Percentiles rank a stretch among this genome's conserved stretches.
phyloP scores from a whole-genome alignment of 2,329 filamentous ascomycete genomes.

The Monilinia fructigena region DNA sequence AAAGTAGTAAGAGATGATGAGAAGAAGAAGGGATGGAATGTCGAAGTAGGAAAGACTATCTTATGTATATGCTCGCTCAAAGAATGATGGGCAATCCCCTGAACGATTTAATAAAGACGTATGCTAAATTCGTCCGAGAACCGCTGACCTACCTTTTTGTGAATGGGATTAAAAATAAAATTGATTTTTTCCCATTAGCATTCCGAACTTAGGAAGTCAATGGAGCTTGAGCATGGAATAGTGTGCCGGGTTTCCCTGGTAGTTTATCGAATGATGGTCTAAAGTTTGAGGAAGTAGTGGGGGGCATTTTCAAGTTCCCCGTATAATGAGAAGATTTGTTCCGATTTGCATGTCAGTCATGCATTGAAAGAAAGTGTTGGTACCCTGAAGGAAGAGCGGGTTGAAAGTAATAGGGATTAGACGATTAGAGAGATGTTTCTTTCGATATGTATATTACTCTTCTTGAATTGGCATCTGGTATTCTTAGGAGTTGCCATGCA shows the following conservation, averaged over 20 bases:
- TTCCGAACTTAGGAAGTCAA: constrained; percentile 1
- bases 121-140: constrained; percentile 15
- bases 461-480: constrained; percentile 2
- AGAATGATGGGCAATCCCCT: constrained; percentile 1
- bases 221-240: neutral
- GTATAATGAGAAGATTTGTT: constrained; percentile 11
- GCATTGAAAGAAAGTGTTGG: constrained; percentile 2
- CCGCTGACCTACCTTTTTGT: constrained; percentile 4
- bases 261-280: constrained; percentile 10
- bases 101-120: neutral
- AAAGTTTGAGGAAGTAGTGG: constrained; percentile 8
- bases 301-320: constrained; percentile 3
- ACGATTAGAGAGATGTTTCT: neutral
- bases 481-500: neutral
- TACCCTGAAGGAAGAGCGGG: neutral
- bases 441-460: neutral
- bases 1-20: neutral
- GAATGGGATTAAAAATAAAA: constrained; percentile 6
- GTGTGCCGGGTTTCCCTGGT: constrained; percentile 9
- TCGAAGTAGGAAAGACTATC: neutral
- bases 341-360: constrained; percentile 14
- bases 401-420: neutral
- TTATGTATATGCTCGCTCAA: constrained; percentile 15
- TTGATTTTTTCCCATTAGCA: constrained; percentile 3
- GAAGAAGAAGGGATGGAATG: neutral